These are phyloP conservation scores for Smallanthus sonchifolius DNA, from an alignment of 129 eudicot species.

Conservation along the genomic window DNA sequence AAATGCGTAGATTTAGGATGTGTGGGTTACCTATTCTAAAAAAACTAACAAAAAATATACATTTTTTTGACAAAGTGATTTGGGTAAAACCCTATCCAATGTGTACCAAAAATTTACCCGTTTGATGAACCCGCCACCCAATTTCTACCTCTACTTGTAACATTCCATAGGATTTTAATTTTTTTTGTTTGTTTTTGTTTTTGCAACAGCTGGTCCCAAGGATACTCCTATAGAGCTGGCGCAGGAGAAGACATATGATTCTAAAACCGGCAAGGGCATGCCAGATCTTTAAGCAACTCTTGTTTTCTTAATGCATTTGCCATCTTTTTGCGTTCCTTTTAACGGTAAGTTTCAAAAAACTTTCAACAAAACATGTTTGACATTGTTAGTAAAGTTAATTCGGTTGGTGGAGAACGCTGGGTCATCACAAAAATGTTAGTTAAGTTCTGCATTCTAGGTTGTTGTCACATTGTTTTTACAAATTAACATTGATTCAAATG, in stretches of 20 bases:
- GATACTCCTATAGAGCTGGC: slow-evolving; percentile 81
- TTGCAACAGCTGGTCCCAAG: slow-evolving; percentile 81
- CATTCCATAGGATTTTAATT: background rate
- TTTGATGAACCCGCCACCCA: background rate
- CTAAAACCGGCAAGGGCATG: slow-evolving; percentile 83
- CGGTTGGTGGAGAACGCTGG: background rate
- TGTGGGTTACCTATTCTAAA: too few relatives aligned
- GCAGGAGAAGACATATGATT: slow-evolving; percentile 64
- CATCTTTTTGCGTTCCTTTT: background rate
- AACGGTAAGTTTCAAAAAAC: background rate
- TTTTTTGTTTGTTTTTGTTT: background rate
- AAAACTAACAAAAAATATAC: too few relatives aligned
- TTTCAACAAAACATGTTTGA: background rate
- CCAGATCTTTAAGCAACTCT: slow-evolving; percentile 50
- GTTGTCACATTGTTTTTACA: background rate
- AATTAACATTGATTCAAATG: too few relatives aligned
- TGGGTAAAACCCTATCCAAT: too few relatives aligned
- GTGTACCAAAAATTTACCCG: background rate
- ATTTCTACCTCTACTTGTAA: background rate
- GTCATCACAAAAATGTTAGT: background rate
- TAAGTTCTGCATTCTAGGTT: background rate
- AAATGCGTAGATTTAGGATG: too few relatives aligned
- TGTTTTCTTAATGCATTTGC: background rate
- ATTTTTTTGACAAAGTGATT: too few relatives aligned
- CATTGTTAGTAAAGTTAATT: background rate